These are phyloP conservation scores for Giardia muris DNA, from an alignment of 208 protist species.

Conservation along the genomic window DNA sequence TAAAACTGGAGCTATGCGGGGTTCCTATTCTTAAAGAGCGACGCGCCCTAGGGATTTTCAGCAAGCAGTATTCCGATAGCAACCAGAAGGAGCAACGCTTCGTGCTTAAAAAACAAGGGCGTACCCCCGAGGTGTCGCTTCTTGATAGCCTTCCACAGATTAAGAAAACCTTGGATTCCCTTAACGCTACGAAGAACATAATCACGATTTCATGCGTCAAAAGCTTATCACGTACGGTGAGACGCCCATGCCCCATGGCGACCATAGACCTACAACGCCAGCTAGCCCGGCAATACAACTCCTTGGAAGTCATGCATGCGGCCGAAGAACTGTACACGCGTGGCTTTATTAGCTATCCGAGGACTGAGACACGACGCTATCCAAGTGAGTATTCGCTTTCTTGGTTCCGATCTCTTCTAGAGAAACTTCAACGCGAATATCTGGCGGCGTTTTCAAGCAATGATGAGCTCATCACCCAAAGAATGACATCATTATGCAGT, in stretches of 20 bases:
- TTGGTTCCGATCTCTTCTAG: neutral
- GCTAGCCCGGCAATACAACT: neutral
- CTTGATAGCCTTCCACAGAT: neutral
- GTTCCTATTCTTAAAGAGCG: too few species aligned
- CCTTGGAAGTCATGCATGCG: constrained; percentile 62
- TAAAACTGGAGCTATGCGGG: too few species aligned
- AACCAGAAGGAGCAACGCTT: too few species aligned
- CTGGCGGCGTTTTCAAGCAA: too few species aligned
- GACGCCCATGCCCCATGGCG: neutral
- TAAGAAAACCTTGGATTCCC: neutral
- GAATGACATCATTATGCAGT: too few species aligned
- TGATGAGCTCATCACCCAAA: too few species aligned
- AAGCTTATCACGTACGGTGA: neutral
- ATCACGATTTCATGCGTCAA: neutral
- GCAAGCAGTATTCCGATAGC: too few species aligned
- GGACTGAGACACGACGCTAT: constrained; percentile 86
- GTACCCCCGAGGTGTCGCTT: too few species aligned
- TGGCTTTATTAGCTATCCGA: constrained; percentile 88
- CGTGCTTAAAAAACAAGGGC: too few species aligned
- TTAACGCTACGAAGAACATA: neutral
- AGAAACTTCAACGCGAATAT: neutral
- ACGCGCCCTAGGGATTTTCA: too few species aligned
- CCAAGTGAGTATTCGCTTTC: neutral
- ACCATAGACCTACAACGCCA: neutral
- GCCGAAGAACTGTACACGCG: constrained; percentile 72